Evolutionary conservation across 2,329 filamentous ascomycete species (phyloP), one percentile per base, ranked within the genome.

Genomic region (Fusarium nematophilum): DNA sequence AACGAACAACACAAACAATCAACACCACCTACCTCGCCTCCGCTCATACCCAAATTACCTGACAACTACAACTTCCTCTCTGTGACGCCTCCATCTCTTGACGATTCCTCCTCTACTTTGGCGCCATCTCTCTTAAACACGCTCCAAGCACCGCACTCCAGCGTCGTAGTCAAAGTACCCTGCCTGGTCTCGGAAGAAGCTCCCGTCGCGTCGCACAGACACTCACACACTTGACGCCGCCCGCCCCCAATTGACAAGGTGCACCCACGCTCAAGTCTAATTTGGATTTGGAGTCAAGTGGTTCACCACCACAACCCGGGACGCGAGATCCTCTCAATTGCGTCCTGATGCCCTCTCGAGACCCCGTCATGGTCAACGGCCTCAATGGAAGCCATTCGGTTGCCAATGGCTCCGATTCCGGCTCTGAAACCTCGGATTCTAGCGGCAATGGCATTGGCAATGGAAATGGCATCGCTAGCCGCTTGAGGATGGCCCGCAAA

Each of bases 401-500:
- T 40, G 42, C 45, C 56, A 66, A 67, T 58, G 57, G 60, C 31
- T 61, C 68, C 47, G 69, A 66, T 58, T 57, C 56, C 18, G 48
- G 62, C 29, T 71, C 70, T 30, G 65, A 65, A 39, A 61, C 60
- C 39, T 75, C 60, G 37, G 61, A 62, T 14, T 61, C 54, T 13
- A 65, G 73, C 38, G 62, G 69, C 57, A 77, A 76, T 52, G 72
- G 75, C 60, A 73, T 73, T 58, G 73, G 67, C 29, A 66, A 72
- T 54, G 53, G 75, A n/a, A n/a, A n/a, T n/a, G n/a, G n/a, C n/a
- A n/a, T n/a, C 59, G 54, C 68, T 45, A 66, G 75, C 53, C 74
- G 75, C 45, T 70, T 74, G 57, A 81, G 68, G 64, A 72, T 79
- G 68, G 74, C 78, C 42, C 83, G 86, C 72, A 88, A 86, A 66